Conservation (phyloP, 129 eudicot species). For the Pseudognaphalium luteoalbum region DNA sequence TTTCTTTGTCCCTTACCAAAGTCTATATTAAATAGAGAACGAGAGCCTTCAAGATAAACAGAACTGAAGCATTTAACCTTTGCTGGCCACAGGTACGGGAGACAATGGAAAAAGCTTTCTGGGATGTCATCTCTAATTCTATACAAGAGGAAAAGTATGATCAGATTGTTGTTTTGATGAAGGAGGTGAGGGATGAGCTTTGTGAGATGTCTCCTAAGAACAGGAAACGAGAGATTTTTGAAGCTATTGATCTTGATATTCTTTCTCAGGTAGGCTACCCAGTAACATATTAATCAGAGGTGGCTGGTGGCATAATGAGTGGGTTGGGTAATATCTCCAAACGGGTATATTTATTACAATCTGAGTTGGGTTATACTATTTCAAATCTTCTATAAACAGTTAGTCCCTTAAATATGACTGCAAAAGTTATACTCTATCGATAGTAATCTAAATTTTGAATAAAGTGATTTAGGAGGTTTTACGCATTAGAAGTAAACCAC, state of each 20-base stretch:
- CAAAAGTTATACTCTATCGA: neutral
- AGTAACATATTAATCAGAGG: neutral
- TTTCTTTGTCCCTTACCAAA: conserved; percentile 4
- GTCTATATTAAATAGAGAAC: neutral
- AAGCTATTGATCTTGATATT: conserved; percentile 73
- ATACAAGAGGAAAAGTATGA: conserved; percentile 57
- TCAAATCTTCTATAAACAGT: neutral
- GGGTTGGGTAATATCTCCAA: neutral
- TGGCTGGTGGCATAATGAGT: neutral
- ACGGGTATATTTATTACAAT: neutral
- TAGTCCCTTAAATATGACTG: neutral
- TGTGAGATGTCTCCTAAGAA: conserved; percentile 67
- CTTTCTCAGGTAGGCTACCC: conserved; percentile 56
- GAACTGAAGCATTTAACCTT: neutral
- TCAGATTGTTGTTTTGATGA: conserved; percentile 61
- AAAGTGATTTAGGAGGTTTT: neutral
- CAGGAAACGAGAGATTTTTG: conserved; percentile 68
- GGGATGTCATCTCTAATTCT: conserved; percentile 74
- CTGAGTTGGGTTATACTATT: neutral
- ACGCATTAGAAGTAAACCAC: neutral
- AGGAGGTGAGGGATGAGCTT: conserved; percentile 81
- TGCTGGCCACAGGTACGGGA: conserved; percentile 40
- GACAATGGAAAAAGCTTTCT: conserved; percentile 81
- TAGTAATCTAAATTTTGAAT: neutral
- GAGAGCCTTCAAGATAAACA: neutral